These are phyloP conservation scores for Trypanosoma vivax DNA, from an alignment of 208 protist genomes.

Conservation along the genomic window DNA sequence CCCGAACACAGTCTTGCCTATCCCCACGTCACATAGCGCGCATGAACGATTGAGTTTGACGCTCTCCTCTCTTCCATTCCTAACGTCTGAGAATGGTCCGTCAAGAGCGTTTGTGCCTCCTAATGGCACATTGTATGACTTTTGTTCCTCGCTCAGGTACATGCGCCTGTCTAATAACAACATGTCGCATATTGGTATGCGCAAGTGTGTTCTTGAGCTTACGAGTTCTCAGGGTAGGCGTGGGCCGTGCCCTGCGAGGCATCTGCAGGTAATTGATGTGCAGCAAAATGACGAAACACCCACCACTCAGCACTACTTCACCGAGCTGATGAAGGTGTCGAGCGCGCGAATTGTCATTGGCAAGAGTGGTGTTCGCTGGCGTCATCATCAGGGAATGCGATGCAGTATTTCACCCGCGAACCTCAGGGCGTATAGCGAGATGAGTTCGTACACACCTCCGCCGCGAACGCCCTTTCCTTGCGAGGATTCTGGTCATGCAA, in stretches of 20 bases:
- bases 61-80: neutral
- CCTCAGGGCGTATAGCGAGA: no score
- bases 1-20: neutral
- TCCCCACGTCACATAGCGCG: neutral
- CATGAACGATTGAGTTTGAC: neutral
- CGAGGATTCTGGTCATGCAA: no score
- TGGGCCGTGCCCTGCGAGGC: neutral
- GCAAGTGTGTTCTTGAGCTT: conserved; percentile 29
- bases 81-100: neutral
- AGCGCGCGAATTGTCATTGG: conserved; percentile 13
- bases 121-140: conserved; percentile 6
- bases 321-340: neutral
- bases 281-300: conserved; percentile 17
- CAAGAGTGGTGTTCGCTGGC: conserved; percentile 17
- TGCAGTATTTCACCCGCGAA: neutral
- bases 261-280: conserved; percentile 15
- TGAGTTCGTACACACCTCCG: no score
- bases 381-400: neutral
- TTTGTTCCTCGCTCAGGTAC: conserved; percentile 38
- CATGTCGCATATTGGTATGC: conserved; percentile 31
- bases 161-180: conserved; percentile 36
- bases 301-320: conserved; percentile 4
- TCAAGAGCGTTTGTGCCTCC: neutral
- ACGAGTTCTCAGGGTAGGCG: neutral
- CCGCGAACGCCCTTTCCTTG: no score